phyloP scores from a whole-genome alignment of 2,329 filamentous ascomycete genomes.

The Aspergillus pseudoterreus region DNA sequence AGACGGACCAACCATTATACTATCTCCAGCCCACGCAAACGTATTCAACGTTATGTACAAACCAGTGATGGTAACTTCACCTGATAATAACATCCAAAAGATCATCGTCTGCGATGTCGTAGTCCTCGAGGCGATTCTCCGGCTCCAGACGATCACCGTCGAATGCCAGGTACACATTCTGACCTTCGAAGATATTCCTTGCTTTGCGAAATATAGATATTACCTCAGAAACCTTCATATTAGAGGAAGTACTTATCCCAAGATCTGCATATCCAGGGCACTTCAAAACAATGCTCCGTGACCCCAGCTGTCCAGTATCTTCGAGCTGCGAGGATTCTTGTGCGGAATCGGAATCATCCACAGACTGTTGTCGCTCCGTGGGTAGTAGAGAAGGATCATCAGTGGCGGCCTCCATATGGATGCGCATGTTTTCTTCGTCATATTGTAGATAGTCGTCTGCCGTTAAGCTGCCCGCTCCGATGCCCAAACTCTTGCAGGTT shows the following conservation, averaged over 20 bases:
- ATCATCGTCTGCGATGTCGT: conserved; percentile 72
- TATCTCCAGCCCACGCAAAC: no score
- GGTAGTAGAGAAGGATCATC: conserved; percentile 42
- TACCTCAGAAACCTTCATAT: conserved; percentile 61
- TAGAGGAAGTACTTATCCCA: conserved; percentile 41
- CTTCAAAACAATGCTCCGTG: conserved; percentile 49
- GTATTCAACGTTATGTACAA: background rate
- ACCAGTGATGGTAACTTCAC: conserved; percentile 19
- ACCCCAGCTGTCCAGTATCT: conserved; percentile 22
- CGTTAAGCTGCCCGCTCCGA: conserved; percentile 44
- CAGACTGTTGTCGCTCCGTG: background rate
- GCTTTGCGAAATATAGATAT: conserved; percentile 58
- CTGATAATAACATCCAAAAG: conserved; percentile 69
- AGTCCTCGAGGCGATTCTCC: conserved; percentile 57
- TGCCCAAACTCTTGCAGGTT: conserved; percentile 65
- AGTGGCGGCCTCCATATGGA: conserved; percentile 78
- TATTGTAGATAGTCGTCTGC: conserved; percentile 45
- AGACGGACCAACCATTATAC: no score
- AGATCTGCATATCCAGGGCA: conserved; percentile 50
- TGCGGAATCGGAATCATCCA: background rate
- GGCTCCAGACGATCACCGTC: conserved; percentile 70
- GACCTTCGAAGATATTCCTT: conserved; percentile 50
- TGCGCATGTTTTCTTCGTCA: conserved; percentile 51
- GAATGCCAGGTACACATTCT: conserved; percentile 62
- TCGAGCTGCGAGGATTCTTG: conserved; percentile 2